Conservation (phyloP, 2,329 filamentous ascomycete species). For the Cordyceps tenuipes region DNA sequence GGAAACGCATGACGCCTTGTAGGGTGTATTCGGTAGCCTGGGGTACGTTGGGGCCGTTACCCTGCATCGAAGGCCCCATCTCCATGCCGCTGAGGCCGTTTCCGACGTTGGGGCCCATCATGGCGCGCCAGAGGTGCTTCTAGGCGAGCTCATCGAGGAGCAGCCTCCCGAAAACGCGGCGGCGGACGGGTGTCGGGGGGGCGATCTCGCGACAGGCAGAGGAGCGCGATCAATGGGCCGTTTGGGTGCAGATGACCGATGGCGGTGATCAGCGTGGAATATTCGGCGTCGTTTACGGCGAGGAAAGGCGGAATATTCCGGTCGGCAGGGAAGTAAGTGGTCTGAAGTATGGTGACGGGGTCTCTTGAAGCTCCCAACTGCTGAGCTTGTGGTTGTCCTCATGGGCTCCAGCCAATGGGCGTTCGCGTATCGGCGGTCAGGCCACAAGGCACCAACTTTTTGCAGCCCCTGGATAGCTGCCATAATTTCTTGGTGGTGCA, state of each 20-base stretch:
- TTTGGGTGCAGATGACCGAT: constrained; percentile 7
- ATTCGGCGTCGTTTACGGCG: neutral
- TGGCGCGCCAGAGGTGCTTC: constrained; percentile 27
- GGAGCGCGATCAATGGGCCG: constrained; percentile 16
- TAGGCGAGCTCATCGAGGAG: constrained; percentile 31
- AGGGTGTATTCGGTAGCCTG: constrained; percentile 55
- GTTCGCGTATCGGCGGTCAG: constrained; percentile 20
- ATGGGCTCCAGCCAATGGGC: constrained; percentile 21
- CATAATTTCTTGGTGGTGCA: neutral
- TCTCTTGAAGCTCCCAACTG: constrained; percentile 10
- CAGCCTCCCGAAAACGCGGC: constrained; percentile 13
- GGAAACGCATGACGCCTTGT: constrained; percentile 91
- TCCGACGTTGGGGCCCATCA: constrained; percentile 35
- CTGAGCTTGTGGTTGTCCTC: constrained; percentile 13
- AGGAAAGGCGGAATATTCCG: neutral
- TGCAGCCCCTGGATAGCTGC: constrained; percentile 5
- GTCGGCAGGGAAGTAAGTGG: neutral
- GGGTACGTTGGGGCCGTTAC: constrained; percentile 41
- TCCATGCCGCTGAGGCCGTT: constrained; percentile 41
- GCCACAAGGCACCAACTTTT: constrained; percentile 30
- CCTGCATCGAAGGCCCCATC: constrained; percentile 36
- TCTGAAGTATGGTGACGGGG: neutral
- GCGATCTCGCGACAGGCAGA: constrained; percentile 16
- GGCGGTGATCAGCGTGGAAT: neutral
- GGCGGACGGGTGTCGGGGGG: constrained; percentile 1